Evolutionary conservation across 202 grass and related monocot genomes (phyloP).

Genomic region (Setaria viridis): DNA sequence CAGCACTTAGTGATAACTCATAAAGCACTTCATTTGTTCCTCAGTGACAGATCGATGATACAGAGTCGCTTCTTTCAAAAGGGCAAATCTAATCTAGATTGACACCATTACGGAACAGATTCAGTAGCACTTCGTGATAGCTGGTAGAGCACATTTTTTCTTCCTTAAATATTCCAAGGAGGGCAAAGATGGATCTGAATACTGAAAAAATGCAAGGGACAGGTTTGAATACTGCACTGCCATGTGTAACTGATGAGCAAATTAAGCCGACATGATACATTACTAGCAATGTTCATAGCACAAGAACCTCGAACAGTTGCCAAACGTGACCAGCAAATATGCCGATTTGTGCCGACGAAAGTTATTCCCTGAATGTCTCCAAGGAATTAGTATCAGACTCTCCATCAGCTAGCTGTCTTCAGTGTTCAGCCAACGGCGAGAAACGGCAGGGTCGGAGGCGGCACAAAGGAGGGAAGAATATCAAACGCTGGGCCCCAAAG

Average conservation of each 20-base stretch:
- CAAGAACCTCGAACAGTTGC: slow-evolving; percentile 35
- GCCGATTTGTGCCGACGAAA: slow-evolving; percentile 33
- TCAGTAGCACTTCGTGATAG: slow-evolving; percentile 24
- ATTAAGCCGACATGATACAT: background rate
- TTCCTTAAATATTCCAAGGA: background rate
- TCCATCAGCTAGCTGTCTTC: slow-evolving; percentile 35
- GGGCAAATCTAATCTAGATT: slow-evolving; percentile 30
- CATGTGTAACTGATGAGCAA: slow-evolving; percentile 25
- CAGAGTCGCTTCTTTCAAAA: background rate
- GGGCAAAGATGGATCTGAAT: background rate
- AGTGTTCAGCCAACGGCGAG: slow-evolving; percentile 21
- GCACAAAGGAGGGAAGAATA: slow-evolving; percentile 26
- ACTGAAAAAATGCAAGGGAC: slow-evolving; percentile 1
- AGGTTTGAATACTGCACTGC: background rate
- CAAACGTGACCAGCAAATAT: slow-evolving; percentile 11
- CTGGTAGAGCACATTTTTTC: background rate
- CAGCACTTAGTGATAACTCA: no score
- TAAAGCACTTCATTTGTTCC: no score
- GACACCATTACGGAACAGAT: slow-evolving; percentile 34
- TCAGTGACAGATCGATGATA: background rate
- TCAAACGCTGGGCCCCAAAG: slow-evolving; percentile 27
- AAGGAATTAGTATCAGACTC: background rate
- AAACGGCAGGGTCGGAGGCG: background rate
- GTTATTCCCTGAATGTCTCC: slow-evolving; percentile 27
- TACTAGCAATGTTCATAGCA: background rate